Evolutionary conservation across 2,329 filamentous ascomycete genomes (phyloP).

Genomic region (Trichophyton equinum): DNA sequence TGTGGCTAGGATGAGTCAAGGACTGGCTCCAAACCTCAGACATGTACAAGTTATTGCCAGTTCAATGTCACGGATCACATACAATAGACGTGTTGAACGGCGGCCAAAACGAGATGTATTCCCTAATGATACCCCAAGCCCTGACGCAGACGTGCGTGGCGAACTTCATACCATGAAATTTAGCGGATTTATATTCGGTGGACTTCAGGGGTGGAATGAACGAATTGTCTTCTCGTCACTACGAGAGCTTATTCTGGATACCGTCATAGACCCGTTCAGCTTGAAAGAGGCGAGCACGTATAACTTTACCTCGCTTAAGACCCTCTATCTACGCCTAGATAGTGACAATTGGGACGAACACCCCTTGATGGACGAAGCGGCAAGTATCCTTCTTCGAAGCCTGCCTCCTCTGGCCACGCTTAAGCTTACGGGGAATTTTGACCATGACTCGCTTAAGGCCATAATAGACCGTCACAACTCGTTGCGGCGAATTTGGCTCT

Average conservation of each 20-base stretch:
- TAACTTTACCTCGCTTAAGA: neutral
- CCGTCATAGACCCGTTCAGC: neutral
- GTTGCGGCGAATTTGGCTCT: neutral
- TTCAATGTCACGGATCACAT: neutral
- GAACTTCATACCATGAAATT: neutral
- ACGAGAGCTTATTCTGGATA: neutral
- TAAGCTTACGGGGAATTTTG: neutral
- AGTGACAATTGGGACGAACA: neutral
- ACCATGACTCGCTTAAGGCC: neutral
- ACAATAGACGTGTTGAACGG: neutral
- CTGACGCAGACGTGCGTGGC: neutral
- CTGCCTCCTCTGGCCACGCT: neutral
- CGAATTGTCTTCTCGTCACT: neutral
- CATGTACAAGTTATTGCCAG: neutral
- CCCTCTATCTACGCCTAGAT: neutral
- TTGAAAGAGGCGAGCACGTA: neutral
- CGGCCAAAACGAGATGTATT: slow-evolving; percentile 1
- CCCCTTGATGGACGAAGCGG: neutral
- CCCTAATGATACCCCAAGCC: neutral
- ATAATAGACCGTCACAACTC: neutral
- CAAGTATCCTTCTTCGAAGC: neutral
- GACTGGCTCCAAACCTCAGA: slow-evolving; percentile 2
- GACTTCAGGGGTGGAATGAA: neutral
- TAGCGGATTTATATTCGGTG: neutral
- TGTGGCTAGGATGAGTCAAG: neutral